Conservation (phyloP, 768 basidiomycete genomes). For the Suillus ampliporus region DNA sequence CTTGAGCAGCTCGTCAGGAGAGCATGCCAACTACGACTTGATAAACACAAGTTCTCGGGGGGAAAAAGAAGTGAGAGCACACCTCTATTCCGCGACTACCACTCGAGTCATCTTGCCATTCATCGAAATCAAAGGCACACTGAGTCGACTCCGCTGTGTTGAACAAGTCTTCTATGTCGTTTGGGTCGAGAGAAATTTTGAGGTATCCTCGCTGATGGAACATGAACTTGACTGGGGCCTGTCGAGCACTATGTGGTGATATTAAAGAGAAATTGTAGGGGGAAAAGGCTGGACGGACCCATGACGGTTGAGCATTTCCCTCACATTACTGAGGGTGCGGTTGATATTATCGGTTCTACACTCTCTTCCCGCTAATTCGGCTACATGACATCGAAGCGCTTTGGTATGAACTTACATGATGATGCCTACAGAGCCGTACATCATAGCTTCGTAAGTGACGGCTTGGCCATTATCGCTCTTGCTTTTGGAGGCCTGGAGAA, state of each 20-base stretch:
- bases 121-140: constrained; percentile 53
- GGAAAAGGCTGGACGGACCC: constrained; percentile 42
- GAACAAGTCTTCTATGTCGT: constrained; percentile 41
- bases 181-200: constrained; percentile 44
- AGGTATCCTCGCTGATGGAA: constrained; percentile 63
- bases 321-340: constrained; percentile 62
- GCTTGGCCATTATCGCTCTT: constrained; percentile 53
- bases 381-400: neutral
- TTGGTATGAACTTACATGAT: constrained; percentile 55
- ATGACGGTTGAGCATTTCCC: constrained; percentile 54
- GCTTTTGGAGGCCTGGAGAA: constrained; percentile 48
- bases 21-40: constrained; percentile 49
- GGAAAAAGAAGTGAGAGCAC: constrained; percentile 13
- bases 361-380: constrained; percentile 46
- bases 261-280: neutral
- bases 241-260: constrained; percentile 52
- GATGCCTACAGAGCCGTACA: constrained; percentile 61
- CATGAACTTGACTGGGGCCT: constrained; percentile 69
- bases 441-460: constrained; percentile 66
- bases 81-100: constrained; percentile 42
- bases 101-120: constrained; percentile 38
- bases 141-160: constrained; percentile 29
- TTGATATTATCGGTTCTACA: constrained; percentile 69
- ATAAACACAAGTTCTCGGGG: constrained; percentile 8
- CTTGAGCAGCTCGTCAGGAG: constrained; percentile 43